A percentile compares a stretch with the other conserved stretches of the same genome.
Conservation (phyloP, 768 basidiomycete genomes). For the Boletus eberwhitei region DNA sequence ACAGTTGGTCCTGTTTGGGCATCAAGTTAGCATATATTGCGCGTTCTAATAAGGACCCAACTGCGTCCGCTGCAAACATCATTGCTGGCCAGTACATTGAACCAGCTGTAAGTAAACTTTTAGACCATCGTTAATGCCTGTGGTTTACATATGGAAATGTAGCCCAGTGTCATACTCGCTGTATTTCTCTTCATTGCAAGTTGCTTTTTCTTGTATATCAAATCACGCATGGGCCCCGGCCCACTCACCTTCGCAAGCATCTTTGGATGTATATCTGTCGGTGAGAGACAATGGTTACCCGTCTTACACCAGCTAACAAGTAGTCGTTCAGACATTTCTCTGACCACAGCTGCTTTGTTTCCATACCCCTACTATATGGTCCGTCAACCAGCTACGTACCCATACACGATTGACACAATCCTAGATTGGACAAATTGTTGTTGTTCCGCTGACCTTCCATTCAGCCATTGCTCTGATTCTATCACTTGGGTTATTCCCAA, state of each 20-base stretch:
- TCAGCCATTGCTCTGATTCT: conserved; percentile 50
- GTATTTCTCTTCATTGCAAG: conserved; percentile 65
- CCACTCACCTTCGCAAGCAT: conserved; percentile 56
- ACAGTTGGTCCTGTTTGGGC: conserved; percentile 65
- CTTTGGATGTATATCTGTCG: conserved; percentile 58
- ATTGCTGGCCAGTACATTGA: conserved; percentile 58
- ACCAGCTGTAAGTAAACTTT: conserved; percentile 30
- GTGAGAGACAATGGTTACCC: conserved; percentile 31
- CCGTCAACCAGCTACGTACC: conserved; percentile 9
- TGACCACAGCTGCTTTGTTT: conserved; percentile 57
- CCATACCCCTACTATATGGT: conserved; percentile 64
- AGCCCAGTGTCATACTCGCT: conserved; percentile 58
- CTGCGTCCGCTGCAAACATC: conserved; percentile 37
- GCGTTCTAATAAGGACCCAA: conserved; percentile 41
- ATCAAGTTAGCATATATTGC: conserved; percentile 60
- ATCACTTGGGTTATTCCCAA: conserved; percentile 59
- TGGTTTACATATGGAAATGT: neutral
- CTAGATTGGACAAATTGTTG: conserved; percentile 49
- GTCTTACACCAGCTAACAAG: neutral
- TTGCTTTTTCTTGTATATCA: conserved; percentile 54
- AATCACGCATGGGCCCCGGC: conserved; percentile 57
- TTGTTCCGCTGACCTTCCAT: conserved; percentile 60
- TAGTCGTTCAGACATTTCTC: conserved; percentile 45
- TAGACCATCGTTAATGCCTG: neutral
- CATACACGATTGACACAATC: neutral